Conservation (phyloP, 2,329 filamentous ascomycete species). For the Blastomyces parvus region DNA sequence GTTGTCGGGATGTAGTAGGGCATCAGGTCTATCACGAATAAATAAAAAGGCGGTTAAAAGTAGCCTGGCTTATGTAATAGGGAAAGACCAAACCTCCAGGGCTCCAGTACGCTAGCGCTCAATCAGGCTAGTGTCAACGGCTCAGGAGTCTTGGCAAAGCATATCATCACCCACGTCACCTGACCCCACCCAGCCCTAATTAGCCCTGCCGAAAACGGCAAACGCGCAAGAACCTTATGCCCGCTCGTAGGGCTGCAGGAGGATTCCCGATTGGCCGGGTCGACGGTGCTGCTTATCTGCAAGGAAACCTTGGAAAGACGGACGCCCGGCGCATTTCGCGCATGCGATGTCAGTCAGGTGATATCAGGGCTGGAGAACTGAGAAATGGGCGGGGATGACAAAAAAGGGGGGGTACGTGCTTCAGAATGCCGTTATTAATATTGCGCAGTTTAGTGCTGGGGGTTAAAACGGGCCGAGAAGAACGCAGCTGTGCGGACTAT, state of each 20-base stretch:
- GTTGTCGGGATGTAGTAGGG: background rate
- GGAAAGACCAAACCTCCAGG: background rate
- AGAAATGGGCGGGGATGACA: background rate
- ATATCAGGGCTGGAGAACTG: background rate
- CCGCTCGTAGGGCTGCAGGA: background rate
- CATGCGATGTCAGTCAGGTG: slow-evolving; percentile 1
- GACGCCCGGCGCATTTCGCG: background rate
- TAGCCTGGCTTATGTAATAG: too few species aligned
- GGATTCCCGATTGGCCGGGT: background rate
- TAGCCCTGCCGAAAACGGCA: background rate
- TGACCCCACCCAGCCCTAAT: slow-evolving; percentile 1
- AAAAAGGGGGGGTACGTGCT: background rate
- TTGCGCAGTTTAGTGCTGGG: background rate
- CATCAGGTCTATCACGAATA: background rate
- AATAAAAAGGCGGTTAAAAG: too few species aligned
- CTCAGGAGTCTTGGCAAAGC: background rate
- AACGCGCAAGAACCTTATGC: too few species aligned
- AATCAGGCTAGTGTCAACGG: background rate
- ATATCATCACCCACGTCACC: background rate
- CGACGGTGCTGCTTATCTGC: background rate
- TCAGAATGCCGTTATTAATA: too few species aligned
- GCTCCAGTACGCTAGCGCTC: background rate
- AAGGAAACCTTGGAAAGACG: background rate
- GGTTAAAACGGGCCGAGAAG: too few species aligned
- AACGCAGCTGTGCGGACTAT: too few species aligned